Evolutionary conservation across 2,329 filamentous ascomycete species (phyloP).

Genomic region (Waltergamsia citrina): DNA sequence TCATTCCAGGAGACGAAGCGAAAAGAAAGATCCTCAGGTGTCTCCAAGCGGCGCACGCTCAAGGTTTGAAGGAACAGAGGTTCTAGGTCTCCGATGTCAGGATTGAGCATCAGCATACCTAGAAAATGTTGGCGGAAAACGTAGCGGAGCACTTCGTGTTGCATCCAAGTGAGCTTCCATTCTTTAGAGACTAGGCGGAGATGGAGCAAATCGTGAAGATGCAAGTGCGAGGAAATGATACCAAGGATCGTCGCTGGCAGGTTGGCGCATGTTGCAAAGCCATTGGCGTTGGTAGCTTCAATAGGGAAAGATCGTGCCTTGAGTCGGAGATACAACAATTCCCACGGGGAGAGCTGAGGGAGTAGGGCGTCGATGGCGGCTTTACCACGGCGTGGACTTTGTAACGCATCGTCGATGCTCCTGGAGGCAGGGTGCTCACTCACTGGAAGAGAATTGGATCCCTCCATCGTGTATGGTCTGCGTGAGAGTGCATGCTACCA

Average conservation of each 20-base stretch:
- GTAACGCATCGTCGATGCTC: too few species aligned
- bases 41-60: not conserved
- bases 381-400: not conserved
- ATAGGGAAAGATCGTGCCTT: not conserved
- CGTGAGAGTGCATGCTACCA: too few species aligned
- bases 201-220: slow-evolving; percentile 1
- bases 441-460: too few species aligned
- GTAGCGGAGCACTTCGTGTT: not conserved
- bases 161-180: slow-evolving; percentile 4
- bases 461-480: too few species aligned
- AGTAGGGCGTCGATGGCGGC: slow-evolving; percentile 5
- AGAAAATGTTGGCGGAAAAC: slow-evolving; percentile 3
- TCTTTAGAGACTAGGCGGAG: slow-evolving; percentile 5
- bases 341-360: slow-evolving; percentile 4
- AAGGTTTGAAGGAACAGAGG: not conserved
- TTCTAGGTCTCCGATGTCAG: not conserved
- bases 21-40: not conserved
- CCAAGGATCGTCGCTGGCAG: slow-evolving; percentile 5
- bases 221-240: slow-evolving; percentile 1
- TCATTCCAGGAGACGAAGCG: too few species aligned
- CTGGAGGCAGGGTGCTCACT: too few species aligned
- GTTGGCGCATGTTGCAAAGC: slow-evolving; percentile 1
- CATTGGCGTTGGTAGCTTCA: not conserved
- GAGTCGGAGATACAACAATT: slow-evolving; percentile 4
- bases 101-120: not conserved